These are phyloP conservation scores for Adansonia gregorii DNA, from an alignment of 441 rosid species.

Conservation along the genomic window DNA sequence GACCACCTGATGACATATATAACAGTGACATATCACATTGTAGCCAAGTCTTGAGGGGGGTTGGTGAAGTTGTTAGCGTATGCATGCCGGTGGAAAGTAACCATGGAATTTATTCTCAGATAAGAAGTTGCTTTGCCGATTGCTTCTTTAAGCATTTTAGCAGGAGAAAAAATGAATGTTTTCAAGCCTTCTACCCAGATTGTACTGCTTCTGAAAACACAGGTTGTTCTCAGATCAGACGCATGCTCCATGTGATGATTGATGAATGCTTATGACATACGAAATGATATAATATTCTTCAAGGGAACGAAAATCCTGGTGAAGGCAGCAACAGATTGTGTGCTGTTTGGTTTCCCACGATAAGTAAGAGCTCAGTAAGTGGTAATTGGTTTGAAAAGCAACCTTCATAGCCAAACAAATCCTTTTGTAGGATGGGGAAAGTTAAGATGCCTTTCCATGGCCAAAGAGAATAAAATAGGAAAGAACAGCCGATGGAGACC, in stretches of 20 bases:
- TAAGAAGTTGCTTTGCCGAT: slow-evolving; percentile 11
- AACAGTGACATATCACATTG: neutral
- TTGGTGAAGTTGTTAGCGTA: neutral
- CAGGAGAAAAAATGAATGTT: neutral
- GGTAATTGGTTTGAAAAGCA: neutral
- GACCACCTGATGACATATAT: neutral
- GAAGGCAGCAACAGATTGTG: slow-evolving; percentile 11
- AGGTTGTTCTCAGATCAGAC: neutral
- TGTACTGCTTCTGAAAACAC: neutral
- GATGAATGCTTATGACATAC: neutral
- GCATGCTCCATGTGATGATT: slow-evolving; percentile 12
- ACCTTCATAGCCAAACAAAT: neutral
- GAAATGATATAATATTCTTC: slow-evolving; percentile 7
- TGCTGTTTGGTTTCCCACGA: neutral
- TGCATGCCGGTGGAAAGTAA: slow-evolving; percentile 16
- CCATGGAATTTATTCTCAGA: slow-evolving; percentile 18
- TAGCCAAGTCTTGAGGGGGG: slow-evolving; percentile 6
- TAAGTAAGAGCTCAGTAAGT: neutral
- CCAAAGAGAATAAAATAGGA: slow-evolving; percentile 8
- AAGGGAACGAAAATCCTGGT: slow-evolving; percentile 11
- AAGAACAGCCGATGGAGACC: slow-evolving; percentile 30
- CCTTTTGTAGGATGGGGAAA: neutral
- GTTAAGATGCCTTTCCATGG: slow-evolving; percentile 27
- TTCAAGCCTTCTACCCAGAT: neutral
- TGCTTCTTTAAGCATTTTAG: slow-evolving; percentile 13